phyloP scores from a whole-genome alignment of 306 rosid genomes.

The Purshia tridentata region DNA sequence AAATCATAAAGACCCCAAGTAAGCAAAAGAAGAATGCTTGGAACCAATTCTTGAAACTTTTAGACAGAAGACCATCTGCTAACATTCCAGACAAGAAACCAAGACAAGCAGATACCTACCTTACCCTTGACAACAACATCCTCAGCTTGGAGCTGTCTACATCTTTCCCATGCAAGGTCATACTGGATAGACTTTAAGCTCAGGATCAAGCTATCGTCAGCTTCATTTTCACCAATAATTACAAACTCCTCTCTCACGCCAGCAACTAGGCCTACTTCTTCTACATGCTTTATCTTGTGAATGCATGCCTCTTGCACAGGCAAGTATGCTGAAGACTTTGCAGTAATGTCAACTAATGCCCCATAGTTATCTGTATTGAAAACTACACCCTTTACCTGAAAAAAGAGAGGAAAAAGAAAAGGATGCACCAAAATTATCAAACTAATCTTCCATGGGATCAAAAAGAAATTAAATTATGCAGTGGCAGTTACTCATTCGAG shows the following conservation, averaged over 20 bases:
- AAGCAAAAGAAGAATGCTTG: constrained; percentile 10
- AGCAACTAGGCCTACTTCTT: constrained; percentile 73
- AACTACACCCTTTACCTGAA: constrained; percentile 83
- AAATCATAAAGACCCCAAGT: neutral
- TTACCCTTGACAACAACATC: constrained; percentile 95
- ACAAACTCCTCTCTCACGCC: constrained; percentile 81
- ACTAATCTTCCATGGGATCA: neutral
- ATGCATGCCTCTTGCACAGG: constrained; percentile 75
- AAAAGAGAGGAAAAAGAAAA: constrained; percentile 22
- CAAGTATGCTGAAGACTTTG: constrained; percentile 87
- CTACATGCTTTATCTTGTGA: constrained; percentile 63
- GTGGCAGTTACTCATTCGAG: neutral
- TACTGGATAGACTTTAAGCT: constrained; percentile 73
- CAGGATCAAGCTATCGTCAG: constrained; percentile 71
- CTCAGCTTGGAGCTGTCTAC: constrained; percentile 95
- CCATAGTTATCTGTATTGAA: constrained; percentile 64
- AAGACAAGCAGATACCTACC: constrained; percentile 58
- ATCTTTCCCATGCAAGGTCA: constrained; percentile 94
- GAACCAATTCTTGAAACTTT: constrained; percentile 13
- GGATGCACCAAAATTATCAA: neutral
- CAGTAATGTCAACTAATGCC: constrained; percentile 80
- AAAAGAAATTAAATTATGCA: neutral
- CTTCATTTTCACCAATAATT: constrained; percentile 77
- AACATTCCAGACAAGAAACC: constrained; percentile 17
- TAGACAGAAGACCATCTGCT: neutral